Evolutionary conservation across 1,139 yeast genomes (phyloP).

Genomic region (Wickerhamomyces sp.): DNA sequence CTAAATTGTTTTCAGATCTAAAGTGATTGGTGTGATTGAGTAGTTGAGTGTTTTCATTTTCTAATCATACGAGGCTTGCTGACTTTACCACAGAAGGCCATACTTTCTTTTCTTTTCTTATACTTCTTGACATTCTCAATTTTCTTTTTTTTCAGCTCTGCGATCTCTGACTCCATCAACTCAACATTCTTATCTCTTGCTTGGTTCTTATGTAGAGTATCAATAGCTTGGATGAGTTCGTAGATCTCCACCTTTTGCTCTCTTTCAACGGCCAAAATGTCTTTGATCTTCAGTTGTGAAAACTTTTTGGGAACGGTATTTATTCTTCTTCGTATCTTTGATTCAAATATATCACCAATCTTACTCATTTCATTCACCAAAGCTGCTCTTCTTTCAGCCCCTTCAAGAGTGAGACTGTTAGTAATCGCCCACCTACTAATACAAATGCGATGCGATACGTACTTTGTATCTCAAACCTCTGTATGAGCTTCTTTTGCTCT

Average conservation of each 20-base stretch:
- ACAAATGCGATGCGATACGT: constrained; percentile 3
- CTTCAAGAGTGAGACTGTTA: constrained; percentile 7
- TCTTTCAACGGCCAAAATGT: constrained; percentile 21
- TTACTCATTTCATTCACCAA: constrained; percentile 12
- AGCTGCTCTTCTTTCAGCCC: constrained; percentile 14
- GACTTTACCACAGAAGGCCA: constrained; percentile 2
- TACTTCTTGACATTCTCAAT: constrained; percentile 7
- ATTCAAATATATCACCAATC: constrained; percentile 14
- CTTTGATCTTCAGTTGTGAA: constrained; percentile 14
- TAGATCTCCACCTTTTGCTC: constrained; percentile 22
- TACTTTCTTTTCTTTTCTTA: constrained; percentile 17
- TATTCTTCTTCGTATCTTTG: constrained; percentile 15
- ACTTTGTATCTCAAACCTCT: constrained; percentile 21
- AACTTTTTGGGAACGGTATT: constrained; percentile 22
- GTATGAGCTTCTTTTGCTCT: constrained; percentile 13
- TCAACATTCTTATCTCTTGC: constrained; percentile 2
- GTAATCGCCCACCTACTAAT: background rate
- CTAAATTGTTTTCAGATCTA: constrained; percentile 20
- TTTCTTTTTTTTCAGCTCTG: constrained; percentile 11
- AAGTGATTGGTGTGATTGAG: background rate
- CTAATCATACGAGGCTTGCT: background rate
- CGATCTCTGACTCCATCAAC: constrained; percentile 11
- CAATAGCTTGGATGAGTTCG: constrained; percentile 18
- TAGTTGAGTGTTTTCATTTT: background rate
- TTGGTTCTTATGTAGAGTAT: constrained; percentile 5